Evolutionary conservation across 371 early-diverging fungal species (phyloP).

Genomic region (Mortierella sp.): DNA sequence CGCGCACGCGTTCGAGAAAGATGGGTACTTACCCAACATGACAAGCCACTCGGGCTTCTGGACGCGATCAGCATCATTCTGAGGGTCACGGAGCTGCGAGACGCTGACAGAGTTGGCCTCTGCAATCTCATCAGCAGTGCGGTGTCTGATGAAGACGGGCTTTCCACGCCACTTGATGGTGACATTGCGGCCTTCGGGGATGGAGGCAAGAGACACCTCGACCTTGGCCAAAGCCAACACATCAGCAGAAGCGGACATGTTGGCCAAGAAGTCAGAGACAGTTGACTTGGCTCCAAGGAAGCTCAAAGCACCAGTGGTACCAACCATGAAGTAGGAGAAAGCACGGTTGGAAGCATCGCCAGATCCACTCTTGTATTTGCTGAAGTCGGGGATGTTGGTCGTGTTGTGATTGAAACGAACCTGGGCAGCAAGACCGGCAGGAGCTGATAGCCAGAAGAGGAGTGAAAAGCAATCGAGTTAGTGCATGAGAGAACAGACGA

Average conservation of each 20-base stretch:
- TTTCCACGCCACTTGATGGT: conserved; percentile 99
- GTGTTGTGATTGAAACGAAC: conserved; percentile 65
- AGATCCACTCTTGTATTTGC: conserved; percentile 71
- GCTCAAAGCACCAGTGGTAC: conserved; percentile 86
- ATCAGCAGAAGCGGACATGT: conserved; percentile 96
- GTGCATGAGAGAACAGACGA: background rate
- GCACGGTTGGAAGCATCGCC: conserved; percentile 77
- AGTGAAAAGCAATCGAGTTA: background rate
- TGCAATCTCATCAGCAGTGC: conserved; percentile 94
- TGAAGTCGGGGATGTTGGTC: conserved; percentile 73
- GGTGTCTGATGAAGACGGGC: conserved; percentile 97
- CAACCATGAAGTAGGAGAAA: conserved; percentile 95
- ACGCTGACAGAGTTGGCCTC: conserved; percentile 90
- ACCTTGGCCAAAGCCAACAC: conserved; percentile 97
- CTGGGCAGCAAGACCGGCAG: conserved; percentile 55
- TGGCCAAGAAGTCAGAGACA: conserved; percentile 89
- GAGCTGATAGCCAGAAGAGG: conserved; percentile 24
- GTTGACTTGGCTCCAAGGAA: conserved; percentile 93
- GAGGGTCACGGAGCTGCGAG: conserved; percentile 88
- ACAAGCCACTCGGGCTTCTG: conserved; percentile 97
- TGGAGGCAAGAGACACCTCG: conserved; percentile 90
- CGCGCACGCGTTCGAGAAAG: background rate
- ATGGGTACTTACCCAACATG: conserved; percentile 71
- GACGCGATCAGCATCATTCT: conserved; percentile 91
- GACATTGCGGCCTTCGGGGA: conserved; percentile 97